These are phyloP conservation scores for Ascochyta rabiei DNA, from an alignment of 2,329 filamentous ascomycete species.

Conservation along the genomic window DNA sequence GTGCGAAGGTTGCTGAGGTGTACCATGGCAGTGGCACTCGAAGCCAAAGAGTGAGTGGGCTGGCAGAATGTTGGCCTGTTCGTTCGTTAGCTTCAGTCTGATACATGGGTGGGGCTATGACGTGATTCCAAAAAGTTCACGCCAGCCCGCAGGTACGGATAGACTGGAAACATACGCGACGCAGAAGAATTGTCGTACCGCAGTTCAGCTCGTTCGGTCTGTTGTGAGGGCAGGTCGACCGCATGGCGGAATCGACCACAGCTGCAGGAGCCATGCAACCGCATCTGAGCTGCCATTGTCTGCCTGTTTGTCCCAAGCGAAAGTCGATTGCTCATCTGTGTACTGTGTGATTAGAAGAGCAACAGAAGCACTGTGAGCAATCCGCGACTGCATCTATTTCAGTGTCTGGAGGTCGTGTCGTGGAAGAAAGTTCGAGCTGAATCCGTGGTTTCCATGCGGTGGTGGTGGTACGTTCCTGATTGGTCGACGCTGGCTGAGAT, in stretches of 20 bases:
- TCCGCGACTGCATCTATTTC: slow-evolving; percentile 10
- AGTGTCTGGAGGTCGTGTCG: slow-evolving; percentile 1
- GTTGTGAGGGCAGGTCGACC: slow-evolving; percentile 69
- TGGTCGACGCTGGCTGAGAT: slow-evolving; percentile 4
- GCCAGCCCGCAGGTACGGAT: neutral
- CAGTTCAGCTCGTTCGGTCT: slow-evolving; percentile 66
- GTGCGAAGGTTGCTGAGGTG: slow-evolving; percentile 74
- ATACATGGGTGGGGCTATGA: slow-evolving; percentile 16
- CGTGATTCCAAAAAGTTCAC: slow-evolving; percentile 9
- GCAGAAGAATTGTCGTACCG: slow-evolving; percentile 70
- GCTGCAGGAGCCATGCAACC: slow-evolving; percentile 77
- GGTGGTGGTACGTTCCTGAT: slow-evolving; percentile 5
- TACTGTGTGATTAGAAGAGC: neutral
- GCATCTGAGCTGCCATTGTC: slow-evolving; percentile 47
- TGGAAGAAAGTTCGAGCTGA: slow-evolving; percentile 18
- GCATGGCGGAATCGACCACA: slow-evolving; percentile 87
- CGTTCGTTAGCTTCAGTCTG: slow-evolving; percentile 9
- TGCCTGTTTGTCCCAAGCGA: neutral
- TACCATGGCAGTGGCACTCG: slow-evolving; percentile 84
- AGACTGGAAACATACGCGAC: slow-evolving; percentile 67
- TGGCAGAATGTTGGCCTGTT: slow-evolving; percentile 67
- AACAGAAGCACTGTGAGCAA: neutral
- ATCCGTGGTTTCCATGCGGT: slow-evolving; percentile 6
- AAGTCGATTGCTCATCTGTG: neutral
- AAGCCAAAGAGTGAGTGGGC: slow-evolving; percentile 79